phyloP scores from a whole-genome alignment of 441 rosid species.

The Jatropha multifida region DNA sequence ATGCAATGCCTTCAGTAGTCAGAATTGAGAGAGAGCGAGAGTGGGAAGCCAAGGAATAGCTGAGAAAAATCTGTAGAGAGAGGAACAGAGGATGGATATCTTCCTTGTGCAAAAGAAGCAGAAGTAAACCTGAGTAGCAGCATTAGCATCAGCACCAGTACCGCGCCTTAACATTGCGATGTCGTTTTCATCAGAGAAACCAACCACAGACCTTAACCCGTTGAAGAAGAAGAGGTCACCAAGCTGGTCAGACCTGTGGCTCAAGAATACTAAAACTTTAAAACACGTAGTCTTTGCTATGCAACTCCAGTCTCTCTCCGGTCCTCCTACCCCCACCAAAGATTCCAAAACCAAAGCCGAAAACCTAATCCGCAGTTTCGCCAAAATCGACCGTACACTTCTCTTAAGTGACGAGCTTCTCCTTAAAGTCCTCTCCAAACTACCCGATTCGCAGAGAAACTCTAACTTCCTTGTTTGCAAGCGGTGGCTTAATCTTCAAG shows the following conservation, averaged over 20 bases:
- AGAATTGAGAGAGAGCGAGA: neutral
- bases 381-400: constrained; percentile 57
- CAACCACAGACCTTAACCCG: constrained; percentile 37
- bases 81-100: neutral
- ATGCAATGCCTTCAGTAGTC: neutral
- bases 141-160: neutral
- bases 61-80: no score
- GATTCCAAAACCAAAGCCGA: constrained; percentile 33
- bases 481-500: constrained; percentile 76
- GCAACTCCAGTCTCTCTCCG: constrained; percentile 51
- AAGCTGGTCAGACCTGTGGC: constrained; percentile 74
- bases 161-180: constrained; percentile 23
- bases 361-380: constrained; percentile 43
- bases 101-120: neutral
- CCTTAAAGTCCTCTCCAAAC: constrained; percentile 52
- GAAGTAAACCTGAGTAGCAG: neutral
- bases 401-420: constrained; percentile 58
- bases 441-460: constrained; percentile 50
- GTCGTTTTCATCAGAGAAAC: constrained; percentile 45
- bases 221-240: constrained; percentile 43
- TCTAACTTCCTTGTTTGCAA: constrained; percentile 69
- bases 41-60: neutral
- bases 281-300: constrained; percentile 49
- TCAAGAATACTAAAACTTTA: constrained; percentile 53
- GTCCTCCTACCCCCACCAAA: constrained; percentile 26